These are phyloP conservation scores for Penicillium desertorum DNA, from an alignment of 495 filamentous ascomycete species.

Conservation along the genomic window DNA sequence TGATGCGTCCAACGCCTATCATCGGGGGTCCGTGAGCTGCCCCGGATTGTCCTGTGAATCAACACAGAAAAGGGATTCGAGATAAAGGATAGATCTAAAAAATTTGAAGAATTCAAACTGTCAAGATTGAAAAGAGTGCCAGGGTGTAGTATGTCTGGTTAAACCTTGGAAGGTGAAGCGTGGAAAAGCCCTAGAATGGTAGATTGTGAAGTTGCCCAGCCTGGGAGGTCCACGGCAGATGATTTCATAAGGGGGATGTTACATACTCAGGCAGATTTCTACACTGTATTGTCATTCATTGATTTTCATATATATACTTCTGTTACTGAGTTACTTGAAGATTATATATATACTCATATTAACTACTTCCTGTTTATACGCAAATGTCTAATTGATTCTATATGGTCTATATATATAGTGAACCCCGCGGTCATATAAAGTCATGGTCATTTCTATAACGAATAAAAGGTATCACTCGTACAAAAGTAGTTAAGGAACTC, in stretches of 20 bases:
- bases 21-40: constrained; percentile 13
- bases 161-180: no score
- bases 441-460: constrained; percentile 16
- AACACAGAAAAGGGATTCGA: background rate
- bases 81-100: background rate
- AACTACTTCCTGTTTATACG: no score
- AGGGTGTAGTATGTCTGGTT: background rate
- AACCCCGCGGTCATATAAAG: background rate
- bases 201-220: background rate
- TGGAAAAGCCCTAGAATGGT: background rate
- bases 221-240: background rate
- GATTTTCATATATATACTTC: background rate
- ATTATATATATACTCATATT: background rate
- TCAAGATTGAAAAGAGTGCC: background rate
- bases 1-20: constrained; percentile 8
- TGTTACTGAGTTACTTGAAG: background rate
- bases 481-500: background rate
- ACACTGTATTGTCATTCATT: no score
- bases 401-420: background rate
- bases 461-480: constrained; percentile 4
- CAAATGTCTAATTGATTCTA: background rate
- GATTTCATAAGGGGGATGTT: background rate
- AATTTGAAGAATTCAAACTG: no score
- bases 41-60: constrained; percentile 5
- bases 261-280: background rate